phyloP scores from a whole-genome alignment of 2,329 filamentous ascomycete species.

The Dactylellina haptotyla region DNA sequence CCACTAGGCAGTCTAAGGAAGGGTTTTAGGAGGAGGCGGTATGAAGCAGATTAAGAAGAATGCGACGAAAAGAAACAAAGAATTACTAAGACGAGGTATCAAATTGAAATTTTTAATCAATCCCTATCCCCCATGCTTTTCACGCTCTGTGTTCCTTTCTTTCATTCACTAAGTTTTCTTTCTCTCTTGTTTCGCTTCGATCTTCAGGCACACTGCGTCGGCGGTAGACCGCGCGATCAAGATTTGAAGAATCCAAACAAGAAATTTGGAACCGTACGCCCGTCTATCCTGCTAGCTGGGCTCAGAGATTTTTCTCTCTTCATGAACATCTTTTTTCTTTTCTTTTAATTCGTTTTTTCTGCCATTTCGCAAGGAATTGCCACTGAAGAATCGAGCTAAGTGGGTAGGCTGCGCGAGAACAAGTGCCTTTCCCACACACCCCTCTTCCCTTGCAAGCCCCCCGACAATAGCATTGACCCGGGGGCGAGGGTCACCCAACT shows the following conservation, averaged over 20 bases:
- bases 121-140: conserved; percentile 34
- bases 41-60: conserved; percentile 55
- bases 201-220: conserved; percentile 42
- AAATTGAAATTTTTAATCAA: conserved; percentile 53
- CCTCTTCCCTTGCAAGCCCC: conserved; percentile 35
- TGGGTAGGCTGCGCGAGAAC: conserved; percentile 51
- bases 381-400: conserved; percentile 40
- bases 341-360: conserved; percentile 33
- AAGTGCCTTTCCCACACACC: conserved; percentile 32
- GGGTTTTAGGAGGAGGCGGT: conserved; percentile 50
- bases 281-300: conserved; percentile 19
- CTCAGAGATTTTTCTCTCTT: conserved; percentile 6
- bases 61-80: conserved; percentile 49
- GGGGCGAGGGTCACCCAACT: conserved; percentile 32
- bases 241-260: conserved; percentile 3
- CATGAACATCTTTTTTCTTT: conserved; percentile 27
- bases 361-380: conserved; percentile 50
- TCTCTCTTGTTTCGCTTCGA: conserved; percentile 48
- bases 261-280: neutral
- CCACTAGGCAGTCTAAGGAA: conserved; percentile 31
- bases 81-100: conserved; percentile 46
- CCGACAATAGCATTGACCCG: conserved; percentile 44
- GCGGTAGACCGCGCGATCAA: conserved; percentile 7
- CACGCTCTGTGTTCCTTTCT: no score
- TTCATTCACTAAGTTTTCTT: no score